Percentiles rank a stretch among this genome's conserved stretches.
Evolutionary conservation across 2,329 filamentous ascomycete genomes (phyloP).

Genomic region (Beauveria medogensis): DNA sequence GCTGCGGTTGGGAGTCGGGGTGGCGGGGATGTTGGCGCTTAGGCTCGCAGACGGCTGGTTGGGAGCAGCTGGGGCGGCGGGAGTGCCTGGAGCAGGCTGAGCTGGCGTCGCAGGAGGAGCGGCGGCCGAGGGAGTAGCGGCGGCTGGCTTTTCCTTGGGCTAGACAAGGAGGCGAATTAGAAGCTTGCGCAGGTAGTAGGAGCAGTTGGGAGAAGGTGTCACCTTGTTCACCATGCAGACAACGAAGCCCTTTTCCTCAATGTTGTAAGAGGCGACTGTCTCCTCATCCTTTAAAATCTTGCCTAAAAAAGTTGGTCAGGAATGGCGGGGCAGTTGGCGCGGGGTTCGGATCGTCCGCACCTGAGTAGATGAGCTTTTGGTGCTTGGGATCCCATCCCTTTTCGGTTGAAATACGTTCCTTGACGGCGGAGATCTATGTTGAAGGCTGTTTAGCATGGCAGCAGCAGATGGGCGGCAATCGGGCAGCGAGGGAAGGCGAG

Average conservation of each 20-base stretch:
- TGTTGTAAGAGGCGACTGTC: conserved; percentile 93
- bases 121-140: conserved; percentile 49
- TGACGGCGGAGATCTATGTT: conserved; percentile 72
- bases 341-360: conserved; percentile 40
- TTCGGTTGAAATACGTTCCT: conserved; percentile 83
- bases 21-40: conserved; percentile 38
- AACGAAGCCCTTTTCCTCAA: conserved; percentile 98
- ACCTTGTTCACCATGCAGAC: conserved; percentile 99
- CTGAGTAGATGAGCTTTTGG: conserved; percentile 97
- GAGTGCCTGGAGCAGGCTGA: conserved; percentile 49
- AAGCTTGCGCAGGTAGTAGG: not conserved
- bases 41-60: conserved; percentile 31
- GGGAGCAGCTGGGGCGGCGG: conserved; percentile 42
- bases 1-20: conserved; percentile 38
- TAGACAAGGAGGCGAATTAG: conserved; percentile 17
- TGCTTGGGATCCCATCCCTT: conserved; percentile 89
- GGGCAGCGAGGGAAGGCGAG: conserved; percentile 5
- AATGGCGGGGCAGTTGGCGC: conserved; percentile 1
- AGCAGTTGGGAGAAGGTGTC: conserved; percentile 20
- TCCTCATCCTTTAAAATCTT: conserved; percentile 98
- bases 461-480: not conserved
- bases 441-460: conserved; percentile 1
- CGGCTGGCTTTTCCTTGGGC: conserved; percentile 58
- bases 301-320: conserved; percentile 44
- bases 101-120: conserved; percentile 52